A percentile compares a stretch with the other conserved stretches of the same genome.
phyloP scores from a whole-genome alignment of 1,284 basidiomycete genomes.

The Tilletia walkeri region DNA sequence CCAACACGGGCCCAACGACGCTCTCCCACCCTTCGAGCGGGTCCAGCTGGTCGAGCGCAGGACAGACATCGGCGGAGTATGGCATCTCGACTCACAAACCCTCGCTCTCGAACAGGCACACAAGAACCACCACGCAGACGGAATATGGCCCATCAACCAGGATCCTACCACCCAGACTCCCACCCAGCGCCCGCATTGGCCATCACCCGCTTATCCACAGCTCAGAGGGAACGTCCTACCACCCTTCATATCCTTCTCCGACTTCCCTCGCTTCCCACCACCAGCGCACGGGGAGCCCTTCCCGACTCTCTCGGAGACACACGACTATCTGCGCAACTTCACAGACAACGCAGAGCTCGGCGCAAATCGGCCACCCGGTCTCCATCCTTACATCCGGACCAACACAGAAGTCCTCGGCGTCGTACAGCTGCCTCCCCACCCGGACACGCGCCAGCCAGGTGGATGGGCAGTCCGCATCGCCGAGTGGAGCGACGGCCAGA shows the following conservation, averaged over 20 bases:
- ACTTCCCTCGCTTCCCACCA: constrained; percentile 27
- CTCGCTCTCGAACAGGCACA: constrained; percentile 29
- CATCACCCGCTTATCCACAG: constrained; percentile 42
- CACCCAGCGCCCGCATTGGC: constrained; percentile 34
- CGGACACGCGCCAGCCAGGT: constrained; percentile 9
- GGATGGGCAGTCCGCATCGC: constrained; percentile 32
- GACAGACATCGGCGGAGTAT: constrained; percentile 45
- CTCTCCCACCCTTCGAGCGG: constrained; percentile 24
- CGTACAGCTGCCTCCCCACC: constrained; percentile 32
- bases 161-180: neutral
- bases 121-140: constrained; percentile 19
- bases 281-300: constrained; percentile 37
- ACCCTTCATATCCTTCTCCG: constrained; percentile 41
- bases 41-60: constrained; percentile 39
- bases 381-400: constrained; percentile 20
- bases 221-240: constrained; percentile 47
- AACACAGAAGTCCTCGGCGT: constrained; percentile 37
- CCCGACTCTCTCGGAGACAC: constrained; percentile 40
- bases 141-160: constrained; percentile 17
- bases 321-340: constrained; percentile 31
- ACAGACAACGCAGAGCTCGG: constrained; percentile 1
- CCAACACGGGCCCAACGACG: constrained; percentile 21
- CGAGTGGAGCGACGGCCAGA: constrained; percentile 25
- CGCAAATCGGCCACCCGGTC: neutral
- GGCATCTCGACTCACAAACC: constrained; percentile 37